Percentiles rank a stretch among this genome's conserved stretches.
Evolutionary conservation across 495 filamentous ascomycete species (phyloP).

Genomic region (Aspergillus nanangensis): DNA sequence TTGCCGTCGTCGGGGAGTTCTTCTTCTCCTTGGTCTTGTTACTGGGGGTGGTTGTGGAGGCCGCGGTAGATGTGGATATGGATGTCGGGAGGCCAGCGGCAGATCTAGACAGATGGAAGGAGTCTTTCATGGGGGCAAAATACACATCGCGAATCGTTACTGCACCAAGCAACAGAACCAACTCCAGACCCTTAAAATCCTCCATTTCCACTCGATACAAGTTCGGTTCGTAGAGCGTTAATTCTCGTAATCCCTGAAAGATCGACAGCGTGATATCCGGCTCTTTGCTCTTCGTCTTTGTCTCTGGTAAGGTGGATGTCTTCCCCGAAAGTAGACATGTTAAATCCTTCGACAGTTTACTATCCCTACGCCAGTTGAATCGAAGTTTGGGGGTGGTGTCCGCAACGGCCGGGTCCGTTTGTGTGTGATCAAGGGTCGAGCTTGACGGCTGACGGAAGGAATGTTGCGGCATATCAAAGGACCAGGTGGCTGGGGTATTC

Average conservation of each 20-base stretch:
- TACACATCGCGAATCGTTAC: constrained; percentile 86
- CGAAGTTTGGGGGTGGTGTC: constrained; percentile 72
- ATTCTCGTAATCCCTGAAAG: constrained; percentile 60
- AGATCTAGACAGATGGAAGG: constrained; percentile 70
- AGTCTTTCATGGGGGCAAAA: constrained; percentile 59
- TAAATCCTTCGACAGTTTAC: constrained; percentile 78
- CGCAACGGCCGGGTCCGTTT: constrained; percentile 60
- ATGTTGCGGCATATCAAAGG: constrained; percentile 87
- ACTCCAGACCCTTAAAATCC: constrained; percentile 88
- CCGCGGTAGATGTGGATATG: background rate
- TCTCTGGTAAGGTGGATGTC: constrained; percentile 55
- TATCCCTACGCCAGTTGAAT: constrained; percentile 91
- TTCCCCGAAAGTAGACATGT: constrained; percentile 78
- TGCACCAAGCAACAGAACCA: constrained; percentile 77
- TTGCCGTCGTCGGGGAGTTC: constrained; percentile 4
- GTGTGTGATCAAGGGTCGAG: constrained; percentile 71
- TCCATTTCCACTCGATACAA: constrained; percentile 86
- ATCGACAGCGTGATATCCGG: constrained; percentile 91
- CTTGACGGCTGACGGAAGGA: constrained; percentile 76
- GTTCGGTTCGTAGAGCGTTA: constrained; percentile 92
- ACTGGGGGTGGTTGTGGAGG: constrained; percentile 2
- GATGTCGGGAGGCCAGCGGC: constrained; percentile 16
- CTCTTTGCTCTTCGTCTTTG: constrained; percentile 73
- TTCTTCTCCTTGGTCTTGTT: background rate
- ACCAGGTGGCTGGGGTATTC: constrained; percentile 75